Evolutionary conservation across 2,329 filamentous ascomycete species (phyloP), one percentile per base, ranked within the genome.

Genomic region (Verticillium tricorpus): DNA sequence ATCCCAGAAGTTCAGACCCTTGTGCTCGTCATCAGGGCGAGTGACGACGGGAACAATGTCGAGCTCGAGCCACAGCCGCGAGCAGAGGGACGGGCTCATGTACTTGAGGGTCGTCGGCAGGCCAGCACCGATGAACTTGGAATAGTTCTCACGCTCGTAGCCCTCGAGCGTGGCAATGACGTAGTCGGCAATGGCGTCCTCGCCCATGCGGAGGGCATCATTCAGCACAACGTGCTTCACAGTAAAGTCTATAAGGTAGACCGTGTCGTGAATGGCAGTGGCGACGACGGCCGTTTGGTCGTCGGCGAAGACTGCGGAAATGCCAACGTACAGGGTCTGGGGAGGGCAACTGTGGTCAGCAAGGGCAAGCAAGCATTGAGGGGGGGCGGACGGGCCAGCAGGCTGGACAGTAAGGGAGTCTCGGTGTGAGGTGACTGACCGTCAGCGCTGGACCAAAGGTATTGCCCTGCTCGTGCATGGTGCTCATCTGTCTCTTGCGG

Each of bases 61-160:
- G 39, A 93, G 77, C 64, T 92, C 88, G 2, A 85, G 76, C 91
- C 91, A 95, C 3, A 95, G 80, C 37, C 85, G 85, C 0, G 89
- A 86, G 67, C 88, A 89, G 1, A 93, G 80, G 5, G 76, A 76
- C 1, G 90, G 89, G 68, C 85, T 89, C 68, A 85, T 78, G 11
- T 83, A 75, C 55, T 84, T 80, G 60, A 91, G 75, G 4, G 81
- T 80, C 11, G 79, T 75, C 1, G 89, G 87, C 60, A 94, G 77
- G n/a, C 90, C 90, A 22, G 86, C 84, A 8, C 91, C 91, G 22
- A 92, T 80, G 67, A 93, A 89, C 73, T 94, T 95, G 77, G 86
- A 85, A 61, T 87, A 77, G 71, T 92, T 89, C 14, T 84, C 78
- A 52, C 84, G 77, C 66, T 87, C 85, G 67, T 92, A 93, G 25